A percentile compares a stretch with the other conserved stretches of the same genome.
phyloP scores from a whole-genome alignment of 2,329 filamentous ascomycete genomes.

The Fusarium metavorans region DNA sequence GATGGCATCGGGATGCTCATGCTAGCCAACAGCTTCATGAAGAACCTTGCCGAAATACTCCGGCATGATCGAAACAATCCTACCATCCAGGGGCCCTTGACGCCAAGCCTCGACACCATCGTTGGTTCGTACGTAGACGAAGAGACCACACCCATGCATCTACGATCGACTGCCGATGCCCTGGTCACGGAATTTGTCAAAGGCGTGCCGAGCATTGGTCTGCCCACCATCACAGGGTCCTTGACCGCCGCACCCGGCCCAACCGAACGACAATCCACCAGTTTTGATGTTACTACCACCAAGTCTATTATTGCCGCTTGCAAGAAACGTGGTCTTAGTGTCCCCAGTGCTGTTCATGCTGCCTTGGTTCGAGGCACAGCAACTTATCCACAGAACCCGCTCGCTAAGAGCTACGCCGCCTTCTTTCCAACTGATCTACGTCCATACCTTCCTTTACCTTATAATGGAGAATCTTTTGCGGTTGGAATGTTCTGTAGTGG shows the following conservation, averaged over 20 bases:
- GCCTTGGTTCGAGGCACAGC: slow-evolving; percentile 42
- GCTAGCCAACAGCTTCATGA: slow-evolving; percentile 38
- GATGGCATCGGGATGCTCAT: slow-evolving; percentile 46
- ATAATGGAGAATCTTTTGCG: slow-evolving; percentile 41
- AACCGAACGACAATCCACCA: neutral
- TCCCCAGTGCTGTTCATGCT: slow-evolving; percentile 48
- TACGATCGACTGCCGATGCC: neutral
- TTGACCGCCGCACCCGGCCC: neutral
- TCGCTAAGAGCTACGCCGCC: slow-evolving; percentile 46
- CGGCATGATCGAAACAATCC: slow-evolving; percentile 14
- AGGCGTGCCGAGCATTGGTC: neutral
- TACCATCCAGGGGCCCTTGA: slow-evolving; percentile 38
- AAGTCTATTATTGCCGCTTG: neutral
- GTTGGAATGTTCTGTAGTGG: slow-evolving; percentile 36
- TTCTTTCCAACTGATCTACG: slow-evolving; percentile 46
- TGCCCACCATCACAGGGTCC: neutral
- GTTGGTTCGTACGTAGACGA: slow-evolving; percentile 41
- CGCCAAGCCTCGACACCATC: slow-evolving; percentile 44
- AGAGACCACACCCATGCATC: slow-evolving; percentile 29
- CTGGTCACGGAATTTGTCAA: neutral
- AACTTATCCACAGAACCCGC: slow-evolving; percentile 43
- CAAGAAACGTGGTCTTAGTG: slow-evolving; percentile 28
- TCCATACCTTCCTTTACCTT: slow-evolving; percentile 43
- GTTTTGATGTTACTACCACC: neutral
- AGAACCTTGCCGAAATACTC: slow-evolving; percentile 36